Percentiles rank a stretch among this genome's conserved stretches.
phyloP scores from a whole-genome alignment of 2,329 filamentous ascomycete species.

The Tolypocladium amazonense region DNA sequence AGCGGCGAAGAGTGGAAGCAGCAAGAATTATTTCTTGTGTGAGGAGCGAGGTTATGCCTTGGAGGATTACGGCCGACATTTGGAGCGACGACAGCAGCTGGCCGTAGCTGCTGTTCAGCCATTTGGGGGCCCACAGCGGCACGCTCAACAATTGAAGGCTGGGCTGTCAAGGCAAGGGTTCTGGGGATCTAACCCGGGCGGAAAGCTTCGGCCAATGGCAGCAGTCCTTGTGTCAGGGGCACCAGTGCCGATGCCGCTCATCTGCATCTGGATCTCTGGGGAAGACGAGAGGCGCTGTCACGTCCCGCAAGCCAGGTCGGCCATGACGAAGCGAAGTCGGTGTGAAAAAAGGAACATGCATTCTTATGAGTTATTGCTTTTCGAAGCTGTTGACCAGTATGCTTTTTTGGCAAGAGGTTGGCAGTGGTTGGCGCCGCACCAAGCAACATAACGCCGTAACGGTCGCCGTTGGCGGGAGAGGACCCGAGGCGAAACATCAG shows the following conservation, averaged over 20 bases:
- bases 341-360: background rate
- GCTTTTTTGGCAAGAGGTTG: background rate
- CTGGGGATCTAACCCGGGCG: background rate
- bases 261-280: background rate
- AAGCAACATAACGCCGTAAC: no score
- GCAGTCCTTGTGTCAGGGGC: background rate
- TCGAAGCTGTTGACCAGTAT: background rate
- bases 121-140: background rate
- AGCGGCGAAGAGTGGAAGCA: background rate
- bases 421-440: no score
- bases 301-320: background rate
- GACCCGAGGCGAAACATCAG: no score
- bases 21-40: background rate
- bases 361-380: background rate
- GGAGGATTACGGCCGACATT: background rate
- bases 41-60: background rate
- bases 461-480: no score
- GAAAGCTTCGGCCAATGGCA: background rate
- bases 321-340: background rate
- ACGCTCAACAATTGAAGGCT: background rate
- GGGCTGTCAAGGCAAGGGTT: background rate
- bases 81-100: background rate
- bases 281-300: background rate
- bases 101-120: background rate
- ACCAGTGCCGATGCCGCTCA: background rate